Percentiles rank a stretch among this genome's conserved stretches.
phyloP scores from a whole-genome alignment of 1,284 basidiomycete genomes.

The Pisolithus thermaeus region DNA sequence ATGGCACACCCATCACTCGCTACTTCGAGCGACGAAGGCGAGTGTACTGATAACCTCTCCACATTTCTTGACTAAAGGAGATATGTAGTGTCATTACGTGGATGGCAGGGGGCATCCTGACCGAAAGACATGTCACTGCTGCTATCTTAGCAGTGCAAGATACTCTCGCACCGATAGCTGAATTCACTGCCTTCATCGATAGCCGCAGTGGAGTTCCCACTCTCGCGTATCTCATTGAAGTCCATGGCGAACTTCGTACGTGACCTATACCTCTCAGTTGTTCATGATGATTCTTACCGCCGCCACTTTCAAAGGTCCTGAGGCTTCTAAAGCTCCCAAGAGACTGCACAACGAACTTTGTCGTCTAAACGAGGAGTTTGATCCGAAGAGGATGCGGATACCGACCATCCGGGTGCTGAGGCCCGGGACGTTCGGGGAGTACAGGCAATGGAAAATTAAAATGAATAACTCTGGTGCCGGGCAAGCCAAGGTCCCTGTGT shows the following conservation, averaged over 20 bases:
- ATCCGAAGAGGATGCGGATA: neutral
- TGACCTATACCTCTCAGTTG: neutral
- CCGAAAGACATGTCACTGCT: slow-evolving; percentile 4
- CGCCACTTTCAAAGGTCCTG: neutral
- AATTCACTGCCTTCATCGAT: slow-evolving; percentile 6
- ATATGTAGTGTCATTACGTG: neutral
- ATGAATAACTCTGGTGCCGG: neutral
- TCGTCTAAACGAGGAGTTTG: neutral
- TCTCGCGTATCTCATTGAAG: slow-evolving; percentile 7
- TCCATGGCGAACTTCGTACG: slow-evolving; percentile 3
- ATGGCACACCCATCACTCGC: slow-evolving; percentile 7
- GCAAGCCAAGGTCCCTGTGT: slow-evolving; percentile 6
- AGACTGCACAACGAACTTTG: neutral
- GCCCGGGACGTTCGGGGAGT: slow-evolving; percentile 5
- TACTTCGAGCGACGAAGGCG: slow-evolving; percentile 6
- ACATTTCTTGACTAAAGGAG: neutral
- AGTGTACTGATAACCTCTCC: neutral
- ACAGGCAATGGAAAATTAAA: slow-evolving; percentile 2
- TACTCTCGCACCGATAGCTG: neutral
- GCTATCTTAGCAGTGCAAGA: slow-evolving; percentile 4
- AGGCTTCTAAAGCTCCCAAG: neutral
- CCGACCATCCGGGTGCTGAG: slow-evolving; percentile 7
- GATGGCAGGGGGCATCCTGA: slow-evolving; percentile 4
- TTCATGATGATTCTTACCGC: neutral
- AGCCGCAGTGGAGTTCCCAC: neutral